A percentile compares a stretch with the other conserved stretches of the same genome.
phyloP scores from a whole-genome alignment of 1,284 basidiomycete genomes.

The Austropuccinia psidii region DNA sequence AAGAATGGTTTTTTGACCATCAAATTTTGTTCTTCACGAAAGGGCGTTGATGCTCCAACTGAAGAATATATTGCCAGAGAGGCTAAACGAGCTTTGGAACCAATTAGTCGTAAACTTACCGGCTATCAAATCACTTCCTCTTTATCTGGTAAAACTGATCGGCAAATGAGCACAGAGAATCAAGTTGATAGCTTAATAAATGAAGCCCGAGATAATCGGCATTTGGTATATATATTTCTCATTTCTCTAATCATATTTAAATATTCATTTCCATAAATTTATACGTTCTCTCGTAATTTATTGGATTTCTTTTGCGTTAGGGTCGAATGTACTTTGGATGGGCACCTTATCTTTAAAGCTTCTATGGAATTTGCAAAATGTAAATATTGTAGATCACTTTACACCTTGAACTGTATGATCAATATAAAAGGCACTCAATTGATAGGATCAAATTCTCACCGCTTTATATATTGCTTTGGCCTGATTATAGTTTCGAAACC shows the following conservation, averaged over 20 bases:
- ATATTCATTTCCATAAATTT: not conserved
- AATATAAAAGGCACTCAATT: no score
- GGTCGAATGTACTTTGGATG: constrained; percentile 60
- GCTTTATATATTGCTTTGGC: no score
- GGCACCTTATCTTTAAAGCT: constrained; percentile 67
- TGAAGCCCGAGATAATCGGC: constrained; percentile 65
- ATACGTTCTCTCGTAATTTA: constrained; percentile 54
- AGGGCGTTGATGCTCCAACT: constrained; percentile 44
- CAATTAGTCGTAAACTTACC: constrained; percentile 73
- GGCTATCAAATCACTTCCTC: constrained; percentile 58
- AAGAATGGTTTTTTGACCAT: not conserved
- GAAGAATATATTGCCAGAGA: constrained; percentile 42
- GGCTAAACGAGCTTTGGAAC: constrained; percentile 59
- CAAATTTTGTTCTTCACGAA: not conserved
- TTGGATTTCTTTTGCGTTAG: constrained; percentile 54
- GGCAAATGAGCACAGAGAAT: constrained; percentile 68
- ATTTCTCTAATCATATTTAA: not conserved
- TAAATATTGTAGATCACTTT: no score
- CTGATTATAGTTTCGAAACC: no score
- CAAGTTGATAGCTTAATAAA: constrained; percentile 83
- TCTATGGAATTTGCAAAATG: no score
- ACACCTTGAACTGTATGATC: no score
- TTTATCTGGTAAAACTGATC: constrained; percentile 49
- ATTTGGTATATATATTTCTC: constrained; percentile 58
- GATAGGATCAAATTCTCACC: no score